These are phyloP conservation scores for Salicornia ramosissima DNA, from an alignment of 148 eudicot genomes.

Conservation along the genomic window DNA sequence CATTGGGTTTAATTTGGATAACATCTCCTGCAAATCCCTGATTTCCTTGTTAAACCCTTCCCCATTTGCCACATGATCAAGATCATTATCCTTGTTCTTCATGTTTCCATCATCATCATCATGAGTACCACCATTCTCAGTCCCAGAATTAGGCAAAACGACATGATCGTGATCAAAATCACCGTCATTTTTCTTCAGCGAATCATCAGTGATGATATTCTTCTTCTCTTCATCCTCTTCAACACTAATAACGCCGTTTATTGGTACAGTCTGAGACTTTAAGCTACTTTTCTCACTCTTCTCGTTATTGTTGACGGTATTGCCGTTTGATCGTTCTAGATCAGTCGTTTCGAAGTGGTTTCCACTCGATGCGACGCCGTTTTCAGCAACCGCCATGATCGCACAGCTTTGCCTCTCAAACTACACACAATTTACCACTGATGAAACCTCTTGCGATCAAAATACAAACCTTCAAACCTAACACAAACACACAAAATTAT, in stretches of 20 bases:
- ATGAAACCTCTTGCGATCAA: not conserved
- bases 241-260: not conserved
- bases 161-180: not conserved
- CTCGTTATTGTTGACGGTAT: constrained; percentile 21
- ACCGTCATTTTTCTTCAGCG: not conserved
- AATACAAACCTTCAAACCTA: constrained; percentile 7
- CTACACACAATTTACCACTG: not conserved
- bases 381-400: constrained; percentile 89
- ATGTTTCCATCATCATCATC: not conserved
- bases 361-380: constrained; percentile 32
- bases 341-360: constrained; percentile 37
- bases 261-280: constrained; percentile 9
- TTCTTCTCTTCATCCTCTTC: constrained; percentile 16
- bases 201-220: constrained; percentile 7
- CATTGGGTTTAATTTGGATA: constrained; percentile 76
- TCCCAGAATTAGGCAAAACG: constrained; percentile 16
- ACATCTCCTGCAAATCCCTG: constrained; percentile 66
- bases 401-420: constrained; percentile 9
- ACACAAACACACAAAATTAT: constrained; percentile 1
- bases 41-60: constrained; percentile 63
- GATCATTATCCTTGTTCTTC: not conserved
- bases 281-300: constrained; percentile 14
- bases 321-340: constrained; percentile 40
- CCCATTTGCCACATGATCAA: constrained; percentile 13
- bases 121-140: not conserved